Percentiles rank a stretch among this genome's conserved stretches.
Evolutionary conservation across 108 stramenopile species (phyloP).

Genomic region (Epithemia pelagica): DNA sequence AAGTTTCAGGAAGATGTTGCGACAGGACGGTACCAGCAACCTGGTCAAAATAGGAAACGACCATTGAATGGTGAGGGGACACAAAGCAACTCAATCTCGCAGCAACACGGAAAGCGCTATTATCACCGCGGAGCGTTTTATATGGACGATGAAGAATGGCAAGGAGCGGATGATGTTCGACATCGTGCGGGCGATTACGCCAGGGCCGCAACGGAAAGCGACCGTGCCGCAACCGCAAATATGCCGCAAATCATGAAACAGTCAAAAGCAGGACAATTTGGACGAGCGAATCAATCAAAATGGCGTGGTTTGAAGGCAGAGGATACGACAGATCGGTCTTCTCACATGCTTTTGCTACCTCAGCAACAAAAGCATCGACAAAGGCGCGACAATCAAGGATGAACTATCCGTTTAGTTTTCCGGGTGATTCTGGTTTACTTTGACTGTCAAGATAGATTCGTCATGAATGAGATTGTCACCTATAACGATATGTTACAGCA

Average conservation of each 20-base stretch:
- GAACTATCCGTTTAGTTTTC: background rate
- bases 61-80: background rate
- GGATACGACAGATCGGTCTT: conserved; percentile 55
- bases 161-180: conserved; percentile 83
- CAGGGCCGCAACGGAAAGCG: conserved; percentile 78
- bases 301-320: conserved; percentile 91
- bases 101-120: conserved; percentile 74
- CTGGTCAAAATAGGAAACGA: conserved; percentile 28
- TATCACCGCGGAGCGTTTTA: conserved; percentile 98
- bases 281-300: conserved; percentile 77
- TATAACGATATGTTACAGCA: too few species aligned
- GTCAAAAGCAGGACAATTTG: conserved; percentile 73
- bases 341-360: conserved; percentile 7
- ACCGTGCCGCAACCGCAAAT: conserved; percentile 34
- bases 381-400: background rate
- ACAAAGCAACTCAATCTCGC: conserved; percentile 2
- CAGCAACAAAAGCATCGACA: conserved; percentile 5
- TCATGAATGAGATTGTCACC: too few species aligned
- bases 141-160: conserved; percentile 90
- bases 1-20: conserved; percentile 62
- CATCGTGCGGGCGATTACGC: conserved; percentile 73
- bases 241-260: conserved; percentile 92
- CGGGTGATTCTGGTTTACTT: too few species aligned
- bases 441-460: too few species aligned
- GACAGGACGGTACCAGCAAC: conserved; percentile 49